Conservation (phyloP, 305 asterid species). For the Euphrasia arctica region DNA sequence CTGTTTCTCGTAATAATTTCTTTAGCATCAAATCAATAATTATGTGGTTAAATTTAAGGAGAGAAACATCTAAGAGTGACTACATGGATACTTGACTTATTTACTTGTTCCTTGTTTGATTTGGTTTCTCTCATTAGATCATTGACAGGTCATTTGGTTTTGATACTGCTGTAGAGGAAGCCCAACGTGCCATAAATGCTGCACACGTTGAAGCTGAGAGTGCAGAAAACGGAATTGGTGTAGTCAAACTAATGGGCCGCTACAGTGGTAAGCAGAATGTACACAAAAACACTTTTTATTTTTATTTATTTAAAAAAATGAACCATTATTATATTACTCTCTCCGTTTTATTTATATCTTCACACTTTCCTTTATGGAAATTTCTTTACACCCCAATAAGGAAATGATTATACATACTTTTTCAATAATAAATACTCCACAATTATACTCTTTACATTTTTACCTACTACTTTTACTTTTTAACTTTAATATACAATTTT, state of each 20-base stretch:
- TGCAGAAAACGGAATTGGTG: constrained; percentile 64
- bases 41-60: constrained; percentile 14
- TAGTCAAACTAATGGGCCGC: constrained; percentile 74
- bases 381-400: no score
- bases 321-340: neutral
- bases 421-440: no score
- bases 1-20: neutral
- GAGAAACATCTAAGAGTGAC: constrained; percentile 15
- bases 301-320: no score
- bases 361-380: no score
- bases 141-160: constrained; percentile 78
- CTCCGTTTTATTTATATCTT: no score
- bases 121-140: constrained; percentile 44
- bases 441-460: no score
- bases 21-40: constrained; percentile 9
- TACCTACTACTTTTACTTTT: no score
- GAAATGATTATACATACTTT: no score
- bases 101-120: constrained; percentile 12
- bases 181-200: constrained; percentile 76
- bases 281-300: no score
- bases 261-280: constrained; percentile 52
- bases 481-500: no score
- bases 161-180: constrained; percentile 77
- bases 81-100: neutral
- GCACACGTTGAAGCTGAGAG: constrained; percentile 76